Base-by-base conservation (phyloP, 2,329 filamentous ascomycete species). In the Xenoacremonium recifei region DNA sequence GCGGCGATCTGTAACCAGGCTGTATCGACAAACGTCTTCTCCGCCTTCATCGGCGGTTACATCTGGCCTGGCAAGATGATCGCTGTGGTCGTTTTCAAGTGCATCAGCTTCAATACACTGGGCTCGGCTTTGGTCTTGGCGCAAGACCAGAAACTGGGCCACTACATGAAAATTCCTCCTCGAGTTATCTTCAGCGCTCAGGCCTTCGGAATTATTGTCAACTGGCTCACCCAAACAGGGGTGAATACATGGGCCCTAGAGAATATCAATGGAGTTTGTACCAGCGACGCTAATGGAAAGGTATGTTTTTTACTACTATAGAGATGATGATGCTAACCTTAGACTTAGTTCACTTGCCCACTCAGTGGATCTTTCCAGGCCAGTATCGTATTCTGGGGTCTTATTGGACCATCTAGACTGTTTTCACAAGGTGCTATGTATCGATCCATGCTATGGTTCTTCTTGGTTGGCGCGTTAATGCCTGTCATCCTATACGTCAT, bases 51-150 rank as follows among this genome's bases (percentile, higher is more conserved):
- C 18, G 64, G 70, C 30, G 73, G 73, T 6, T 77, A 75, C 55
- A 73, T 71, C 62, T 62, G 69, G 7, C 71, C 70, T 10, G 71
- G 71, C 18, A 65, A 66, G 27, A 70, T 71, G 18, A 63, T 74
- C 18, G 71, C 70, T 37, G 71, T 73, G 60, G 73, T 73, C 74
- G 57, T 72, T 29, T 73, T 75, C 63, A 75, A 74, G 58, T 67
- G 64, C 5, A 32, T 44, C 12, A 39, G 36, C 1, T 39, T 37
- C 2, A 37, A 44, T 21, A 37, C 40, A 3, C 36, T 44, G 6
- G 41, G 41, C 6, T 37, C 39, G 21, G 41, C 36, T 12, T 19
- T 44, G 13, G 39, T 39, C 25, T 44, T 44, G 20, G 25, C 41
- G 3, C 27, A 31, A 2, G 41, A 44, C 19, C 39, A 39, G 41